phyloP scores from a whole-genome alignment of 1,284 basidiomycete genomes.

The Moesziomyces antarcticus region DNA sequence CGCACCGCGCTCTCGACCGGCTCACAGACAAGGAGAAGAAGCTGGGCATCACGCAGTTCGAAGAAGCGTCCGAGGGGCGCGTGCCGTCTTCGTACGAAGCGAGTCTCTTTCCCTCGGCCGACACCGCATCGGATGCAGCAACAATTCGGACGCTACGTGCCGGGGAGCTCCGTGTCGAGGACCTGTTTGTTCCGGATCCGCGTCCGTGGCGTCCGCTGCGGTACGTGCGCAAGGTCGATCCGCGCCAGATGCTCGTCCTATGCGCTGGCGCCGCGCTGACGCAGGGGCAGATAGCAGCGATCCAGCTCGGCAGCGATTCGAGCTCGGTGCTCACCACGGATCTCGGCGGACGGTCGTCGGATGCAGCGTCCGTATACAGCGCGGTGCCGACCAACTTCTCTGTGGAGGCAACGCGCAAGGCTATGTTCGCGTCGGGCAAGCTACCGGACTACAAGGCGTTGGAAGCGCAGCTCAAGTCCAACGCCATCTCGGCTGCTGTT shows the following conservation, averaged over 20 bases:
- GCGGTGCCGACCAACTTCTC: slow-evolving; percentile 32
- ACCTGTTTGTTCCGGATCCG: slow-evolving; percentile 63
- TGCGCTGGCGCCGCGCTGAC: slow-evolving; percentile 53
- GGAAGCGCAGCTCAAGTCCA: slow-evolving; percentile 28
- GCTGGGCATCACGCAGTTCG: slow-evolving; percentile 48
- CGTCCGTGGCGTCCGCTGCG: slow-evolving; percentile 60
- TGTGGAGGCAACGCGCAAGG: slow-evolving; percentile 27
- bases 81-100: slow-evolving; percentile 44
- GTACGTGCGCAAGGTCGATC: slow-evolving; percentile 62
- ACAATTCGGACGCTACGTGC: slow-evolving; percentile 23
- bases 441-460: slow-evolving; percentile 49
- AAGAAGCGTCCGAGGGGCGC: slow-evolving; percentile 45
- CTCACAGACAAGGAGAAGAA: slow-evolving; percentile 42
- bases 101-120: slow-evolving; percentile 12
- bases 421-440: slow-evolving; percentile 42
- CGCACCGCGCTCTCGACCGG: slow-evolving; percentile 46
- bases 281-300: slow-evolving; percentile 37
- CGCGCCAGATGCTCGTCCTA: slow-evolving; percentile 63
- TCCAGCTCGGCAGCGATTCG: slow-evolving; percentile 30
- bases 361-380: slow-evolving; percentile 32
- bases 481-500: neutral
- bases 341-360: slow-evolving; percentile 5
- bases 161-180: slow-evolving; percentile 35
- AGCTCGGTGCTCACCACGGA: slow-evolving; percentile 24
- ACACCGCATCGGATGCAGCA: slow-evolving; percentile 14